Base-by-base conservation (phyloP, 257 asterid genomes). In the Oldenlandia corymbosa region DNA sequence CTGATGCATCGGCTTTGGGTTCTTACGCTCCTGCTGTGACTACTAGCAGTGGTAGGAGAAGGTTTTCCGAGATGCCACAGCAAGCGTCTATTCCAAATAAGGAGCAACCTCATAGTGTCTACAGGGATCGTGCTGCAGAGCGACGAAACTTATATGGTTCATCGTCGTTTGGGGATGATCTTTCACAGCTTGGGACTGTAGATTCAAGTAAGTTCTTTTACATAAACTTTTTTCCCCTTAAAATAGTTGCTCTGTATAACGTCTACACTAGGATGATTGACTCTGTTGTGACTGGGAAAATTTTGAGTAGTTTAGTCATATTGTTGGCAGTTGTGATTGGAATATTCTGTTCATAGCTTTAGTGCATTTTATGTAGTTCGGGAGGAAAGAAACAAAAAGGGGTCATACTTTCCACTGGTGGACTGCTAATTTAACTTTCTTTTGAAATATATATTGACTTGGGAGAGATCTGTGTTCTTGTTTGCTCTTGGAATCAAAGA, bases 121-220 rank as follows among this genome's bases (percentile, higher is more conserved):
- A 93, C 61, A 78, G 99, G 80, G 99, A 93, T 64, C 96, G 99
- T 61, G 99, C 99, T 18, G 99, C 99, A 26, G 99, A 93, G 75
- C 65, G 99, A 71, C 85, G 99, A 84, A 89, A 85, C 79, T 83
- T 93, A 70, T 90, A 93, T 79, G 94, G 99, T 67, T 89, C 96
- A 63, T 78, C 89, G 28, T 77, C 81, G 41, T 79, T 84, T 69
- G 93, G 83, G 60, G 88, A 87, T 64, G 90, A 93, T 62, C 45
- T 63, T 67, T 69, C 84, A 21, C 95, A 81, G 51, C 75, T 26
- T 60, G 93, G 85, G 77, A 73, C 31, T 60, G 95, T 85, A 77
- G 94, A 93, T 80, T 73, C 94, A 85, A 85, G 99, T 93, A 93
- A 89, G 99, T 69, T 55, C 52, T 47, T 54, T 37, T 60, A 65